Conservation (phyloP, 2,329 filamentous ascomycete genomes). For the Microdochium nivale region DNA sequence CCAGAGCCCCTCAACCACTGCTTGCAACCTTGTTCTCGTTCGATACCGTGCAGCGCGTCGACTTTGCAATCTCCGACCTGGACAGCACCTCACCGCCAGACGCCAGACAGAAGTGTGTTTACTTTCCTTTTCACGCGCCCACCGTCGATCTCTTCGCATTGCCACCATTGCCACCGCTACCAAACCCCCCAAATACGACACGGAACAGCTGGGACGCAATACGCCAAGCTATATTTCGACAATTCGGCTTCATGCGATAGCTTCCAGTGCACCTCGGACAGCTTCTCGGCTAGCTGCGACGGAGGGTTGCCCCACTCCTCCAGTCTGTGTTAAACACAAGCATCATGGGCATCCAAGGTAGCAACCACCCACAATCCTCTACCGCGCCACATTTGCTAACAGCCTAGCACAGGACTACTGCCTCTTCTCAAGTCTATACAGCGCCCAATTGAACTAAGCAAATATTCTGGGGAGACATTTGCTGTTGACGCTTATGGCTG, state of each 20-base stretch:
- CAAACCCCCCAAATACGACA: not conserved
- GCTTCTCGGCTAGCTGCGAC: not conserved
- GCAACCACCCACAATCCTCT: not conserved
- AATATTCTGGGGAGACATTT: slow-evolving; percentile 78
- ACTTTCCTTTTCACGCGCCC: not conserved
- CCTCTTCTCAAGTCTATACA: slow-evolving; percentile 95
- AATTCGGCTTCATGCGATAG: not conserved
- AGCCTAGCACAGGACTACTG: slow-evolving; percentile 60
- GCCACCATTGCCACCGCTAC: not conserved
- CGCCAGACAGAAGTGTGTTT: not conserved
- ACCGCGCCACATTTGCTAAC: slow-evolving; percentile 8
- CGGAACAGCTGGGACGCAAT: not conserved
- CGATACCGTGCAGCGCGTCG: not conserved
- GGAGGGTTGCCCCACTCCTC: not conserved
- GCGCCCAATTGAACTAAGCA: slow-evolving; percentile 76
- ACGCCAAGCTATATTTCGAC: not conserved
- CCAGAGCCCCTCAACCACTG: not conserved
- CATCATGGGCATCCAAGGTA: slow-evolving; percentile 10
- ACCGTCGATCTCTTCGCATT: not conserved
- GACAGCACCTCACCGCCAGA: not conserved
- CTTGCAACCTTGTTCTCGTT: not conserved
- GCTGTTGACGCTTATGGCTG: slow-evolving; percentile 98
- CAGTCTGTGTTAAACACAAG: not conserved
- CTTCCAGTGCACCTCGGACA: not conserved
- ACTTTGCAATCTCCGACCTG: not conserved